Evolutionary conservation across 148 eudicot genomes (phyloP).

Genomic region (Vaccinium macrocarpon): DNA sequence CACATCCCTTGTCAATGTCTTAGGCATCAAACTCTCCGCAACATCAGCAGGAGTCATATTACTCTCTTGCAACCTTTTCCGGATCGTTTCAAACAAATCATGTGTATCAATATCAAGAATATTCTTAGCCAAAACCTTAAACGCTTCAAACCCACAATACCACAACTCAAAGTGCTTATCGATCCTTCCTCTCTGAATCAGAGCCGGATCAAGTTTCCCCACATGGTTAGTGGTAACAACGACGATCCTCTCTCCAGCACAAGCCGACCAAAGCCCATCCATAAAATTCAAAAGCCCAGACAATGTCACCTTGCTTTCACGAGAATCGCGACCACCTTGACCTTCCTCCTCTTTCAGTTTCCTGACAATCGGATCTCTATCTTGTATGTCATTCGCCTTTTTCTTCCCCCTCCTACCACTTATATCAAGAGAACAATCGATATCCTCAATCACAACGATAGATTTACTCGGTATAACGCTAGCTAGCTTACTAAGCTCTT

Average conservation of each 20-base stretch:
- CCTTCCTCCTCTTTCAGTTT: slow-evolving; percentile 3
- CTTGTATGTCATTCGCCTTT: background rate
- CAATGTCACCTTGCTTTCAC: slow-evolving; percentile 31
- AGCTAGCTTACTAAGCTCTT: slow-evolving; percentile 30
- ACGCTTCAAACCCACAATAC: slow-evolving; percentile 39
- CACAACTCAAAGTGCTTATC: slow-evolving; percentile 44
- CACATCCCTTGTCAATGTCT: slow-evolving; percentile 18
- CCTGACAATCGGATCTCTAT: background rate
- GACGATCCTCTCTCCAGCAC: slow-evolving; percentile 38
- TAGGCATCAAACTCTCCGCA: slow-evolving; percentile 44
- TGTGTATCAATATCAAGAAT: slow-evolving; percentile 33
- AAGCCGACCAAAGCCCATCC: slow-evolving; percentile 47
- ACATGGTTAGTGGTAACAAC: slow-evolving; percentile 42
- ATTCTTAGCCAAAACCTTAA: slow-evolving; percentile 40
- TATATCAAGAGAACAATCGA: slow-evolving; percentile 41
- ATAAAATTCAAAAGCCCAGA: slow-evolving; percentile 51
- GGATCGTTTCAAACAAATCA: slow-evolving; percentile 22
- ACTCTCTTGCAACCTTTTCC: slow-evolving; percentile 21
- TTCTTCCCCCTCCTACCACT: slow-evolving; percentile 30
- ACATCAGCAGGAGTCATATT: slow-evolving; percentile 41
- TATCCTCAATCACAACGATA: slow-evolving; percentile 50
- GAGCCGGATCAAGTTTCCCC: slow-evolving; percentile 46
- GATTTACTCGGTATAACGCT: slow-evolving; percentile 39
- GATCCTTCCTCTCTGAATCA: slow-evolving; percentile 39
- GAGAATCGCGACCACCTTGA: background rate